These are phyloP conservation scores for Apiotrichum mycotoxinovorans DNA, from an alignment of 1,284 basidiomycete genomes.

Conservation along the genomic window DNA sequence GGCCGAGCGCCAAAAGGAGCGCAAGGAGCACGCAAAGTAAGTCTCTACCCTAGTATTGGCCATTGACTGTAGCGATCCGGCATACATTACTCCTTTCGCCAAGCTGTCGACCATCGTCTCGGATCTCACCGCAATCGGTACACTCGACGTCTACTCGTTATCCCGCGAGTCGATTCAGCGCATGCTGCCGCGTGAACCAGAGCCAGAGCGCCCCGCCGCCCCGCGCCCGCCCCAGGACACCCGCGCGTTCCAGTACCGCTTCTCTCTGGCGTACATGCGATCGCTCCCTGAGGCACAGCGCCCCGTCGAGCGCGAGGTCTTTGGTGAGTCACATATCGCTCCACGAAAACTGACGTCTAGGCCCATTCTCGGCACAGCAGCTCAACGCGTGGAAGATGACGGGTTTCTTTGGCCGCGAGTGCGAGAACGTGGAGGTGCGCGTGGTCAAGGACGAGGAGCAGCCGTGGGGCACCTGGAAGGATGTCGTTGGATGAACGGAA, in stretches of 20 bases:
- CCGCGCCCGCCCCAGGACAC: constrained; percentile 30
- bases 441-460: constrained; percentile 20
- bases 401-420: constrained; percentile 47
- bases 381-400: constrained; percentile 44
- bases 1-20: constrained; percentile 49
- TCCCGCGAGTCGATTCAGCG: constrained; percentile 49
- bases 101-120: constrained; percentile 47
- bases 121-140: constrained; percentile 42
- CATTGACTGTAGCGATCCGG: constrained; percentile 34
- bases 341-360: constrained; percentile 26
- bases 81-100: constrained; percentile 44
- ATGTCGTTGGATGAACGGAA: constrained; percentile 28
- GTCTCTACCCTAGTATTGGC: too few relatives aligned
- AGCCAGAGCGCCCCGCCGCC: neutral
- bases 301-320: constrained; percentile 49
- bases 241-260: constrained; percentile 48
- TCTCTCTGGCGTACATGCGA: constrained; percentile 45
- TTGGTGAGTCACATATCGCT: constrained; percentile 39
- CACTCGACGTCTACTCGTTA: constrained; percentile 50
- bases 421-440: constrained; percentile 50
- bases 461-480: constrained; percentile 44
- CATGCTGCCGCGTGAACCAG: constrained; percentile 38
- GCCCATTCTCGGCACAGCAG: constrained; percentile 43
- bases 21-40: constrained; percentile 62
- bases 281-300: constrained; percentile 44